Evolutionary conservation across 2,329 filamentous ascomycete genomes (phyloP).

Genomic region (Pestalotiopsis sp.): DNA sequence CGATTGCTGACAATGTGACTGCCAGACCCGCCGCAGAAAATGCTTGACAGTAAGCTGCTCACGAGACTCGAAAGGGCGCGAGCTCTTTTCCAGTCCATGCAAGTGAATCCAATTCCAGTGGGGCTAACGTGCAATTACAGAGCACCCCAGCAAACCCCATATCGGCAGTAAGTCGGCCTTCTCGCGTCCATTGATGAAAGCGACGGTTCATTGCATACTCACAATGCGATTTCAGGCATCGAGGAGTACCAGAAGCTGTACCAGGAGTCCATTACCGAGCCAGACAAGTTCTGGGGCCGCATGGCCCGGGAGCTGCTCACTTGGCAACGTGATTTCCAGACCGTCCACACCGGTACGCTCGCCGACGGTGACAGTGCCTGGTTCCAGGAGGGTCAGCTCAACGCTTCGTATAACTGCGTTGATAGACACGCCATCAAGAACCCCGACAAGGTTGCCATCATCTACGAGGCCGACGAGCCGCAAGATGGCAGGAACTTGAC

Average conservation of each 20-base stretch:
- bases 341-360: constrained; percentile 78
- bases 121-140: constrained; percentile 36
- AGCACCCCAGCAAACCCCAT: constrained; percentile 72
- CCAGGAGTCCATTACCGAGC: constrained; percentile 86
- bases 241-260: constrained; percentile 70
- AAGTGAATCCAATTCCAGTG: background rate
- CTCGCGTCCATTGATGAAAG: background rate
- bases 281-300: constrained; percentile 86
- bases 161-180: constrained; percentile 54
- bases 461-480: constrained; percentile 96
- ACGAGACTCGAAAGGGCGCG: background rate
- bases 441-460: constrained; percentile 91
- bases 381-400: constrained; percentile 92
- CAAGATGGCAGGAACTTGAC: constrained; percentile 85
- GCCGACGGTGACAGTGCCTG: constrained; percentile 83
- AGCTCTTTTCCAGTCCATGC: background rate
- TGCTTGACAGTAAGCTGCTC: constrained; percentile 63
- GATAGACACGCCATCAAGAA: constrained; percentile 96
- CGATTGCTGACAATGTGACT: constrained; percentile 24
- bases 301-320: constrained; percentile 86
- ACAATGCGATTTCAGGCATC: constrained; percentile 43
- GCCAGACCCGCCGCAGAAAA: constrained; percentile 64
- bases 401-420: constrained; percentile 96
- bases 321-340: constrained; percentile 91
- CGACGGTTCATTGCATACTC: background rate